Conservation (phyloP, 805 yeast genomes). For the Isabelozyma heimii region DNA sequence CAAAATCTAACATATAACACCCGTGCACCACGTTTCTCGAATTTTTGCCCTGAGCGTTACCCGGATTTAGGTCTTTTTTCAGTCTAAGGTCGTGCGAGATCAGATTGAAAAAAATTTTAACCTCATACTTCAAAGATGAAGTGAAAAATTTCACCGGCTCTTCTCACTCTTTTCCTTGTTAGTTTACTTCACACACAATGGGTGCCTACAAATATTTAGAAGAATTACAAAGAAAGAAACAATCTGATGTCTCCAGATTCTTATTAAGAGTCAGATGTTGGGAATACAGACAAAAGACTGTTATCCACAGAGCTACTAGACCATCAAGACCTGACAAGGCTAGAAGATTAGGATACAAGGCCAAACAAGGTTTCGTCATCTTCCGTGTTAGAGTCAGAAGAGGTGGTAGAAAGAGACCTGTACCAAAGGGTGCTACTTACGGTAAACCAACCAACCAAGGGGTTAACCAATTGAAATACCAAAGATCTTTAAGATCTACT, state of each 20-base stretch:
- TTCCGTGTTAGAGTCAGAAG: constrained; percentile 99
- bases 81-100: not conserved
- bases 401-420: constrained; percentile 99
- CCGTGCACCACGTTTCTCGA: not conserved
- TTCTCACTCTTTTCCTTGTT: not conserved
- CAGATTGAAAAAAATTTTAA: not conserved
- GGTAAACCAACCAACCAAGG: constrained; percentile 99
- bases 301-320: constrained; percentile 97
- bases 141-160: not conserved
- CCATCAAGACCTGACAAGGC: constrained; percentile 99
- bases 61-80: not conserved
- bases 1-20: no score
- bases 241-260: constrained; percentile 99
- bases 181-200: constrained; percentile 47
- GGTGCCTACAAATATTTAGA: constrained; percentile 99
- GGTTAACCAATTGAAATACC: constrained; percentile 98
- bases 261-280: constrained; percentile 99
- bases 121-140: not conserved
- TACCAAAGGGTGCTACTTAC: constrained; percentile 99
- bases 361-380: constrained; percentile 99
- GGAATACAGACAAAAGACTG: constrained; percentile 99
- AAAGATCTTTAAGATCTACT: constrained; percentile 94
- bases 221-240: constrained; percentile 99
- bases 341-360: constrained; percentile 99
- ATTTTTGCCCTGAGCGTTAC: not conserved